These are phyloP conservation scores for Cercophora sp. DNA, from an alignment of 495 filamentous ascomycete species.

Conservation along the genomic window DNA sequence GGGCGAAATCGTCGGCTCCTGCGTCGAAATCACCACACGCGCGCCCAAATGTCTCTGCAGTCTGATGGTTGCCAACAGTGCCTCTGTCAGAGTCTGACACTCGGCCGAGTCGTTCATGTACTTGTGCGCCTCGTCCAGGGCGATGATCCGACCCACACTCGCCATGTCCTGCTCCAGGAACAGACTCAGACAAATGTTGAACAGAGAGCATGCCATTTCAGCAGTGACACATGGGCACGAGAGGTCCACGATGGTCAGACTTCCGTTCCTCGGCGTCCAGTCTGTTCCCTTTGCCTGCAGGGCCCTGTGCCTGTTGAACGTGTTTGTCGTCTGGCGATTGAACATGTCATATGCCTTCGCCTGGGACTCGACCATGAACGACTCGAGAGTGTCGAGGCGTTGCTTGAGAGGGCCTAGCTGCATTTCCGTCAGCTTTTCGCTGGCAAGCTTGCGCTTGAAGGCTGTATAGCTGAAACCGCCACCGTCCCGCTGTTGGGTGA, in stretches of 20 bases:
- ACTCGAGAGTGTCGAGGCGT: slow-evolving; percentile 54
- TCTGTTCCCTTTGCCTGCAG: slow-evolving; percentile 19
- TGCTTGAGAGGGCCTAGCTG: slow-evolving; percentile 52
- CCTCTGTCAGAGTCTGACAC: slow-evolving; percentile 57
- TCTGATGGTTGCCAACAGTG: slow-evolving; percentile 60
- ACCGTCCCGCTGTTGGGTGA: slow-evolving; percentile 36
- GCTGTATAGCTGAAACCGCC: slow-evolving; percentile 48
- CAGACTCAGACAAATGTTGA: slow-evolving; percentile 61
- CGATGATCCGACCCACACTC: slow-evolving; percentile 37
- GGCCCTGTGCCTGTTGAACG: neutral
- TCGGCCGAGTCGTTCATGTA: slow-evolving; percentile 39
- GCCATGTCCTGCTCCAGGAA: slow-evolving; percentile 51
- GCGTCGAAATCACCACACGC: slow-evolving; percentile 68
- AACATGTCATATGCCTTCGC: slow-evolving; percentile 18
- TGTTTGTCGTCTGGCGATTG: neutral
- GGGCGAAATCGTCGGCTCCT: slow-evolving; percentile 73
- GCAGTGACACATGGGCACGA: slow-evolving; percentile 67
- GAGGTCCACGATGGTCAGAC: slow-evolving; percentile 70
- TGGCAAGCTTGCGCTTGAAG: slow-evolving; percentile 41
- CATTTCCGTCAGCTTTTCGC: slow-evolving; percentile 34
- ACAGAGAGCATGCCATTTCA: slow-evolving; percentile 62
- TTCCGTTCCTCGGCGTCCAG: slow-evolving; percentile 43
- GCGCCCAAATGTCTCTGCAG: slow-evolving; percentile 66
- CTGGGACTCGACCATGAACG: slow-evolving; percentile 47
- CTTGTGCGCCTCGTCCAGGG: slow-evolving; percentile 41